Evolutionary conservation across 225 moss, liverwort and hornwort species (phyloP).

Genomic region (Ulota crispa): DNA sequence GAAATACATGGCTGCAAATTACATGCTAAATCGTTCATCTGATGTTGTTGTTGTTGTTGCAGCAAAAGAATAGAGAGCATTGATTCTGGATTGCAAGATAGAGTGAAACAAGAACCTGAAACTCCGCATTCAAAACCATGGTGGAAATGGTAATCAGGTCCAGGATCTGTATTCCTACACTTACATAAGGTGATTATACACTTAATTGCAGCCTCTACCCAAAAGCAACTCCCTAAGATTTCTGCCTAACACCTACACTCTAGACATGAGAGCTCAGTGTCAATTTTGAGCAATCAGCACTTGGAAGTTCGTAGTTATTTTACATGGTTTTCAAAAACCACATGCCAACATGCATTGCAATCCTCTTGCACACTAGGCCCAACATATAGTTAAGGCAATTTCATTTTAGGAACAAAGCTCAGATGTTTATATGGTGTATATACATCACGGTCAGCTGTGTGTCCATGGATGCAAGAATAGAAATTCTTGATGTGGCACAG

Average conservation of each 20-base stretch:
- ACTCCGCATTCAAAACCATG: slow-evolving; percentile 44
- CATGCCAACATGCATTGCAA: neutral
- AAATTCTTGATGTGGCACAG: neutral
- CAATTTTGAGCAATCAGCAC: neutral
- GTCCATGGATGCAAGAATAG: neutral
- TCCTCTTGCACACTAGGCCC: neutral
- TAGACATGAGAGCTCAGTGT: neutral
- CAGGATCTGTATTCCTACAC: neutral
- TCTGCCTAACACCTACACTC: neutral
- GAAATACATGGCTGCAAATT: neutral
- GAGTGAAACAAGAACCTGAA: slow-evolving; percentile 36
- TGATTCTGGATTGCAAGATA: slow-evolving; percentile 57
- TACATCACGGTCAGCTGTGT: neutral
- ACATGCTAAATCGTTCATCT: neutral
- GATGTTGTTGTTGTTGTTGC: slow-evolving; percentile 23
- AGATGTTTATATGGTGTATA: neutral
- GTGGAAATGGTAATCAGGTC: slow-evolving; percentile 42
- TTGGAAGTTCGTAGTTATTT: neutral
- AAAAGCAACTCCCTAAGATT: neutral
- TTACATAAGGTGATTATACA: neutral
- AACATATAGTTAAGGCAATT: neutral
- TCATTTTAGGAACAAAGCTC: neutral
- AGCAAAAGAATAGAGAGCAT: slow-evolving; percentile 73
- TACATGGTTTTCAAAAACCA: neutral
- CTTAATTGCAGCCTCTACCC: neutral